phyloP scores from a whole-genome alignment of 306 rosid genomes.

The Trifolium pratense region DNA sequence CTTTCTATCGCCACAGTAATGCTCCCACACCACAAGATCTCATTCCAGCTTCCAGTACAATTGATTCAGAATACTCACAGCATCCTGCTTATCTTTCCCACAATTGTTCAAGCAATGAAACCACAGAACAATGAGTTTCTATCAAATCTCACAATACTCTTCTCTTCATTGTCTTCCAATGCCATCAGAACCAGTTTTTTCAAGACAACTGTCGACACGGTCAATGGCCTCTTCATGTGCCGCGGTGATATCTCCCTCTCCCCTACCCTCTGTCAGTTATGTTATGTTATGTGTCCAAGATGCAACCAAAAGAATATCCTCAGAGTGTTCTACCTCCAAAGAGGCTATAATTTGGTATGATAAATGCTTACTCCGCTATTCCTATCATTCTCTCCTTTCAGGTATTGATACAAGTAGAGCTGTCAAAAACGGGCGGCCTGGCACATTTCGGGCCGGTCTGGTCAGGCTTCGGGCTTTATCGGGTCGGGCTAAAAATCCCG shows the following conservation, averaged over 20 bases:
- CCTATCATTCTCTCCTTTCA: neutral
- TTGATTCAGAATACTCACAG: neutral
- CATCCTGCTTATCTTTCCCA: neutral
- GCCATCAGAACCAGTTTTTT: neutral
- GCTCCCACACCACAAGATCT: neutral
- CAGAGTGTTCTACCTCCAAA: neutral
- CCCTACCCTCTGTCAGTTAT: neutral
- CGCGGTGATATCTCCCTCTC: neutral
- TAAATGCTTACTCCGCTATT: neutral
- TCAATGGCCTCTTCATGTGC: conserved; percentile 38
- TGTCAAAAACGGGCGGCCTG: too few species aligned
- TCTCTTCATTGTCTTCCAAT: neutral
- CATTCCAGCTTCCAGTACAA: neutral
- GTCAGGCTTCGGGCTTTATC: too few species aligned
- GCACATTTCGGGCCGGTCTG: too few species aligned
- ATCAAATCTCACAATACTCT: neutral
- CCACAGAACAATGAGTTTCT: neutral
- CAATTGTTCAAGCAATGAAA: neutral
- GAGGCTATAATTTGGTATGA: conserved; percentile 5
- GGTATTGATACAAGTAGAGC: neutral
- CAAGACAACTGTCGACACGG: neutral
- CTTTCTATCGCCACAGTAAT: neutral
- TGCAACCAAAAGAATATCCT: conserved; percentile 2
- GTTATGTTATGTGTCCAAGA: conserved; percentile 1
- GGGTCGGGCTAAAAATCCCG: too few species aligned